Evolutionary conservation across 139 green algal species (phyloP).

Genomic region (Coelastrella sp.): DNA sequence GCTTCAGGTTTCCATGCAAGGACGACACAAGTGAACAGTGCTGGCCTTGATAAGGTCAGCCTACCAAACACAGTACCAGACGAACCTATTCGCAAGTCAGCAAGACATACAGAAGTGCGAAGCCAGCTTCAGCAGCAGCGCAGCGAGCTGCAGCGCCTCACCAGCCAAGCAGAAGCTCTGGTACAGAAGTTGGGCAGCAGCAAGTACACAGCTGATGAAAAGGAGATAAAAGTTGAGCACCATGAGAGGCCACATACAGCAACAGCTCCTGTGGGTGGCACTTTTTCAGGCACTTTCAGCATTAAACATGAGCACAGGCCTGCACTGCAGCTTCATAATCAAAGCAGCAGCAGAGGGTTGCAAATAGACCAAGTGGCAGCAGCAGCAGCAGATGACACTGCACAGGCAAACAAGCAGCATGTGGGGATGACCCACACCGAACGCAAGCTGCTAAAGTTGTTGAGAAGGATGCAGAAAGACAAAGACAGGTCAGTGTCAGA

Average conservation of each 20-base stretch:
- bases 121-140: neutral
- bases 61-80: neutral
- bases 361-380: neutral
- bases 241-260: neutral
- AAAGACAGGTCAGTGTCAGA: neutral
- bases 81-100: neutral
- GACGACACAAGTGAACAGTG: too few species aligned
- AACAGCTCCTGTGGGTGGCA: neutral
- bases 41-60: neutral
- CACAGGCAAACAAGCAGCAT: too few species aligned
- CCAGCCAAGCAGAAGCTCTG: neutral
- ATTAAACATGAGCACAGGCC: neutral
- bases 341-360: too few species aligned
- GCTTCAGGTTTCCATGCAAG: too few species aligned
- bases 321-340: too few species aligned
- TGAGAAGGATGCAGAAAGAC: slow-evolving; percentile 9
- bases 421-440: neutral
- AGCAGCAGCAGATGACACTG: neutral
- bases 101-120: neutral
- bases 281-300: neutral
- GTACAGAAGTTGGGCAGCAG: neutral
- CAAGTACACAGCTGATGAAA: neutral
- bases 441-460: neutral
- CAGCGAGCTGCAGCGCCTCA: neutral
- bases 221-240: too few species aligned